Percentiles rank a stretch among this genome's conserved stretches.
Evolutionary conservation across 306 rosid genomes (phyloP).

Genomic region (Rubus parviflorus): DNA sequence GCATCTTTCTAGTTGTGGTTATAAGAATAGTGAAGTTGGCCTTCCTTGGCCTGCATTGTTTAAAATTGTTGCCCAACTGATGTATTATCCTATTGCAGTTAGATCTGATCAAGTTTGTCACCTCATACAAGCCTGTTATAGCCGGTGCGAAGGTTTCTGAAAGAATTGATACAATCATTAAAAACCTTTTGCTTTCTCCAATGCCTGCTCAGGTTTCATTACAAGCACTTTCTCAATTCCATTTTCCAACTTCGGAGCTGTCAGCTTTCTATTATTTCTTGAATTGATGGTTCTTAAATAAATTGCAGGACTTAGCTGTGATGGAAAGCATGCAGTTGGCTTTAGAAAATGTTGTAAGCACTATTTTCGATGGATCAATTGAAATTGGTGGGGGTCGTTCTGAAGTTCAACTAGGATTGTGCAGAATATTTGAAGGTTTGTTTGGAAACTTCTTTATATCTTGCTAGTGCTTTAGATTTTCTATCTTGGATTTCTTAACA

Average conservation of each 20-base stretch:
- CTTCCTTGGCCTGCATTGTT: constrained; percentile 12
- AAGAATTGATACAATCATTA: constrained; percentile 62
- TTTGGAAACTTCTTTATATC: constrained; percentile 26
- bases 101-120: constrained; percentile 74
- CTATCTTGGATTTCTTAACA: constrained; percentile 19
- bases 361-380: constrained; percentile 74
- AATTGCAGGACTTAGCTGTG: constrained; percentile 70
- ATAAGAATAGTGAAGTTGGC: constrained; percentile 10
- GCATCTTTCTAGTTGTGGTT: neutral
- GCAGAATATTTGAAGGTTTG: constrained; percentile 78
- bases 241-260: constrained; percentile 30
- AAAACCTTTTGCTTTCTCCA: constrained; percentile 56
- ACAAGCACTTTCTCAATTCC: constrained; percentile 25
- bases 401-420: constrained; percentile 69
- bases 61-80: constrained; percentile 24
- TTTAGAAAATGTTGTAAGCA: constrained; percentile 70
- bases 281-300: constrained; percentile 12
- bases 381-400: constrained; percentile 49
- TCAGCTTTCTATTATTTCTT: constrained; percentile 25
- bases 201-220: constrained; percentile 63
- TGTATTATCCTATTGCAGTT: constrained; percentile 54
- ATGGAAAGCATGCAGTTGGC: constrained; percentile 91
- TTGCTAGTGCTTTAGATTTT: constrained; percentile 13
- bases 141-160: constrained; percentile 73
- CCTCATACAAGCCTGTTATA: constrained; percentile 78